Base-by-base conservation (phyloP, 1,139 yeast genomes). In the Suhomyces terraborum region DNA sequence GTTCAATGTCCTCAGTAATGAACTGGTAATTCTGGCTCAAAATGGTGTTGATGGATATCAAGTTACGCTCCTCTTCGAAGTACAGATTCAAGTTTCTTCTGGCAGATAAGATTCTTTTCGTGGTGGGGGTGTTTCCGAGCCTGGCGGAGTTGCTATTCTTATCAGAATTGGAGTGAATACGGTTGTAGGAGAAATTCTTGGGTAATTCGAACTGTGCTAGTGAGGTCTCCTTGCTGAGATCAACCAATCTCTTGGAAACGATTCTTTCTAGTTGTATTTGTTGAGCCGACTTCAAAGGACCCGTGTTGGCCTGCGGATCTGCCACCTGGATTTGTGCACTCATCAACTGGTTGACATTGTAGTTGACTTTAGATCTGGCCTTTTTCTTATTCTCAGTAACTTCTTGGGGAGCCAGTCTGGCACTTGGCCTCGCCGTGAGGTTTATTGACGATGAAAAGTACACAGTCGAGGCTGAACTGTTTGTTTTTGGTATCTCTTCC, bases 41-140 rank as follows among this genome's bases (percentile, higher is more conserved):
- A 20, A 73, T 72, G 29, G 74, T 59, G 48, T 73, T 73, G 29
- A 72, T 61, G 10, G 74, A 62, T 17, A 73, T 67, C 50, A 71
- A 59, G 51, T 73, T 71, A 31, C 75, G 56, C 44, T 73, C 78
- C 50, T 73, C 77, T 54, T 73, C 78, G 45, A 71, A 72, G 48
- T 72, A 72, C 64, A 65, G 69, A 43, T 69, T 70, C 52, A 73
- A 62, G 51, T 72, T 73, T 39, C 78, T 60, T 36, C 73, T 58
- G 1, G 77, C 76, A 21, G 77, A 68, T 32, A 73, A 51, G 21
- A 73, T 71, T 42, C 62, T 64, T 51, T 73, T 73, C 1, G 78
- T 70, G 9, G 74, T 60, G 5, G 77, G 76, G 4, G 77, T 73
- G 44, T 68, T 71, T 3, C 78, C 78, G 19, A 64, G 56, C 40